Base-by-base conservation (phyloP, 306 rosid genomes). In the Quercus ilex region DNA sequence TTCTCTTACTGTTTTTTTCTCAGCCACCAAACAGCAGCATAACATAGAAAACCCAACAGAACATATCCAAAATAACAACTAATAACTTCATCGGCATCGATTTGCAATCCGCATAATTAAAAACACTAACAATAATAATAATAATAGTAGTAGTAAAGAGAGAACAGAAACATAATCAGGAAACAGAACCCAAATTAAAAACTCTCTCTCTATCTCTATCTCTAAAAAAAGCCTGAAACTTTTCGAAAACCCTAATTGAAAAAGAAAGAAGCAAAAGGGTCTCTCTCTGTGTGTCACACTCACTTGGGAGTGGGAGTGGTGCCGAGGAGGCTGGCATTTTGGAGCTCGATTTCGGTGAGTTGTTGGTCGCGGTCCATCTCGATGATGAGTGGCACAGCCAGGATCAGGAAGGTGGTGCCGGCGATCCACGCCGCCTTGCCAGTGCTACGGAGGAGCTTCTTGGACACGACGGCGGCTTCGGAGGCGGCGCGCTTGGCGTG, bases 341-440 rank as follows among this genome's bases (percentile, higher is more conserved):
- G 98, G 79, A 93, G 93, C 83, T 95, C 99, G 80, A 91, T 87
- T 35, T 95, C 99, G 74, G 55, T 95, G 83, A 93, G 56, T 87
- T 95, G 99, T 91, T 92, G 98, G 64, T 95, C 99, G 55, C 99
- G 99, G 86, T 95, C 99, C 97, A 95, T 95, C 75, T 90, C 98
- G 81, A 95, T 91, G 75, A 95, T 93, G 73, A 95, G 83, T 4
- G 99, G 99, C 0, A 93, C 98, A 23, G 90, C 92, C 56, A 95
- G 89, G 25, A 95, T 74, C 55, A 95, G 89, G 77, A 95, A 95
- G 41, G 96, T 86, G 59, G 97, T 95, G 57, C 99, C 98, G 59
- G 91, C 92, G 80, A 95, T 93, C 99, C 99, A 95, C 0, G 99
- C 98, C 28, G 98, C 99, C 81, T 79, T 95, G 7, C 98, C 98